These are phyloP conservation scores for Trypethelium eluteriae DNA, from an alignment of 495 filamentous ascomycete genomes.

Conservation along the genomic window DNA sequence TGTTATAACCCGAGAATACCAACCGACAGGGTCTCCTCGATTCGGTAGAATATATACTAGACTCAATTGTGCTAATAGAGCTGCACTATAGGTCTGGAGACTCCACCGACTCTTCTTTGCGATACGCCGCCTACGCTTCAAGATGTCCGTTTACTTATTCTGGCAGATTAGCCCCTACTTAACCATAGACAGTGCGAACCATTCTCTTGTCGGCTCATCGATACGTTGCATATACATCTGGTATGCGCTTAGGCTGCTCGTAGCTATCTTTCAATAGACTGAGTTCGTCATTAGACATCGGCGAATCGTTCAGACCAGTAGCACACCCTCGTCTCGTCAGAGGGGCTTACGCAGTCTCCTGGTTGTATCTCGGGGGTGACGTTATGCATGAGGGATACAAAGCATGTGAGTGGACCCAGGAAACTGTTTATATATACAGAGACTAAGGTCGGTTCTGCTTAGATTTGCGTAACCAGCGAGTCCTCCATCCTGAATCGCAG, in stretches of 20 bases:
- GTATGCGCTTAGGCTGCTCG: not conserved
- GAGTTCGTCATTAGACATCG: constrained; percentile 59
- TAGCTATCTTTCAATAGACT: not conserved
- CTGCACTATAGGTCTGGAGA: constrained; percentile 54
- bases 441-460: not conserved
- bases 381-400: constrained; percentile 94
- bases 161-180: not conserved
- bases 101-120: constrained; percentile 73
- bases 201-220: constrained; percentile 85
- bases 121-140: constrained; percentile 88
- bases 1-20: too few species aligned
- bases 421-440: not conserved
- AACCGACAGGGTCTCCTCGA: too few species aligned
- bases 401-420: constrained; percentile 43
- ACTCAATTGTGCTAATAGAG: not conserved
- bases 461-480: constrained; percentile 63
- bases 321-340: constrained; percentile 76
- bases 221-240: constrained; percentile 91
- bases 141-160: constrained; percentile 44
- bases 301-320: constrained; percentile 90
- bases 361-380: constrained; percentile 86
- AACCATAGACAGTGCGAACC: constrained; percentile 44
- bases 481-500: constrained; percentile 41
- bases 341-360: constrained; percentile 81
- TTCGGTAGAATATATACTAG: too few species aligned